These are phyloP conservation scores for Calamus simplicifolius DNA, from an alignment of 176 grass and related monocot genomes.

Conservation along the genomic window DNA sequence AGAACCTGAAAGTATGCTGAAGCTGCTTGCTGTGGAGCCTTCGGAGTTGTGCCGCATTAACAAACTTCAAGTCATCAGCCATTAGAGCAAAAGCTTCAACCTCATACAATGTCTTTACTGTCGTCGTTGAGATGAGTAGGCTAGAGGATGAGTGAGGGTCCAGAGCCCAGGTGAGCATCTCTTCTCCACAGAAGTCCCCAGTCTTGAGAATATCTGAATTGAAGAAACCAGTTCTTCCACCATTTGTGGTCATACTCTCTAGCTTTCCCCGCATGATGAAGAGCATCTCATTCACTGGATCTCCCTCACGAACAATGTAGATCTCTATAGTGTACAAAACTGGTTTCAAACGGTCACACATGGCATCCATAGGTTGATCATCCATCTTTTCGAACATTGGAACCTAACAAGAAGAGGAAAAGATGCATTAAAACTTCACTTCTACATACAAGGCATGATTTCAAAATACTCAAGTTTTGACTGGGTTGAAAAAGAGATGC, in stretches of 20 bases:
- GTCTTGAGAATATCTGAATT: conserved; percentile 66
- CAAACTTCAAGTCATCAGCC: conserved; percentile 83
- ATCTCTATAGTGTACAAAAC: conserved; percentile 71
- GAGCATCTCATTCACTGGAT: conserved; percentile 91
- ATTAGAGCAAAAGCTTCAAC: conserved; percentile 85
- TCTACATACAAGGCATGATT: too few relatives aligned
- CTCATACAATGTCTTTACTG: conserved; percentile 70
- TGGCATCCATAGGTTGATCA: conserved; percentile 72
- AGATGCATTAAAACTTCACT: too few relatives aligned
- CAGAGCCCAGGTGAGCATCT: conserved; percentile 95
- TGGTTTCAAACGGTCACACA: conserved; percentile 82
- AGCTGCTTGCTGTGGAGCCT: conserved; percentile 86
- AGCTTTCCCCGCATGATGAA: conserved; percentile 90
- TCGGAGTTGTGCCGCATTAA: conserved; percentile 79
- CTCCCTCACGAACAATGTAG: conserved; percentile 75
- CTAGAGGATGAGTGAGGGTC: conserved; percentile 49
- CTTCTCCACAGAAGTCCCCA: conserved; percentile 91
- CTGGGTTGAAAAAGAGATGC: too few relatives aligned
- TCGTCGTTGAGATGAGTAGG: conserved; percentile 80
- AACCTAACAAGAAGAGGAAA: conserved; percentile 30
- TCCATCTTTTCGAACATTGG: conserved; percentile 97
- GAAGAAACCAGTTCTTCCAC: conserved; percentile 81
- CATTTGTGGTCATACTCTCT: conserved; percentile 76
- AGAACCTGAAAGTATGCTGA: conserved; percentile 69
- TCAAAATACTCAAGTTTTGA: too few relatives aligned